These are phyloP conservation scores for Alternaria ethzedia DNA, from an alignment of 2,329 filamentous ascomycete genomes.

Conservation along the genomic window DNA sequence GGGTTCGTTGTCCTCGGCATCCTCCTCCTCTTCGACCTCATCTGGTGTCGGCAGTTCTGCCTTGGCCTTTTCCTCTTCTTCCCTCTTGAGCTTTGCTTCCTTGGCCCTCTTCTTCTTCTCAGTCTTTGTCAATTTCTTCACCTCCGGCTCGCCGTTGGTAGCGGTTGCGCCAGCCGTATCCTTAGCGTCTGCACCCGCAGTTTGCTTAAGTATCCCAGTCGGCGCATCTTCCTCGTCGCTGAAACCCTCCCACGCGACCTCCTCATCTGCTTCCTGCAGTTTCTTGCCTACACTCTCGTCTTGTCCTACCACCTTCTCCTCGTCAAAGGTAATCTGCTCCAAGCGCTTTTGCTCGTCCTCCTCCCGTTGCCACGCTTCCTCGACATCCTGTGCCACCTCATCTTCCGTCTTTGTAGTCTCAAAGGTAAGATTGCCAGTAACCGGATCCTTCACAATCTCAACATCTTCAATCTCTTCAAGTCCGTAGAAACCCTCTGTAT, in stretches of 20 bases:
- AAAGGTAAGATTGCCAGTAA: conserved; percentile 58
- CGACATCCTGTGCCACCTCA: conserved; percentile 29
- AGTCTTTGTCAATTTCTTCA: conserved; percentile 18
- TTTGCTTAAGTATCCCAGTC: neutral
- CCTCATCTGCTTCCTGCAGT: conserved; percentile 10
- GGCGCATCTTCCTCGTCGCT: conserved; percentile 26
- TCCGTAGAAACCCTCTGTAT: conserved; percentile 92
- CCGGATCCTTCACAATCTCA: conserved; percentile 70
- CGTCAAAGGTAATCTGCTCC: conserved; percentile 28
- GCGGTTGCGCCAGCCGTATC: conserved; percentile 32
- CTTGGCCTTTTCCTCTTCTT: conserved; percentile 37
- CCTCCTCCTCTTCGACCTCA: conserved; percentile 6
- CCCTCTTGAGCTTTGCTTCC: conserved; percentile 26
- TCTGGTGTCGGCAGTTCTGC: conserved; percentile 9
- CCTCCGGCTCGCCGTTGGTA: conserved; percentile 29
- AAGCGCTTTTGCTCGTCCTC: conserved; percentile 28
- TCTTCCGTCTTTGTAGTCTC: conserved; percentile 39
- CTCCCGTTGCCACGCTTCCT: conserved; percentile 28
- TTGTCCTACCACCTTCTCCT: conserved; percentile 4
- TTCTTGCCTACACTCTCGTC: neutral
- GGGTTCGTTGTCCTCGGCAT: conserved; percentile 30
- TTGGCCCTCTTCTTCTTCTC: conserved; percentile 22
- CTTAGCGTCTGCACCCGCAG: neutral
- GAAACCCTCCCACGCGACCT: conserved; percentile 37
- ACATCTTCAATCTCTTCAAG: conserved; percentile 92